A percentile compares a stretch with the other conserved stretches of the same genome.
phyloP scores from a whole-genome alignment of 129 eudicot genomes.

The Gnaphalium uliginosum region DNA sequence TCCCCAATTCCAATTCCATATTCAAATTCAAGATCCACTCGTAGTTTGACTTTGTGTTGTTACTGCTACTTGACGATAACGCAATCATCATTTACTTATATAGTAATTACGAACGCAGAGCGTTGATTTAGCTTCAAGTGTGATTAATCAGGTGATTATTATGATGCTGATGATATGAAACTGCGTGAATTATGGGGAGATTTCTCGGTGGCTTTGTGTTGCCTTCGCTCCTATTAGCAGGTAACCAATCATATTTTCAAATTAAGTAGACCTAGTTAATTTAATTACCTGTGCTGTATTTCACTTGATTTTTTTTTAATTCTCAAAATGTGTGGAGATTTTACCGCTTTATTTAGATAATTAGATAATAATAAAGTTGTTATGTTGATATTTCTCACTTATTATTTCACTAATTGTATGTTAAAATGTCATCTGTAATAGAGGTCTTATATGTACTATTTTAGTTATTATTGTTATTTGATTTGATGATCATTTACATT shows the following conservation, averaged over 20 bases:
- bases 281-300: too few species aligned
- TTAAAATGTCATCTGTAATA: not conserved
- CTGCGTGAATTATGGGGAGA: conserved; percentile 52
- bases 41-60: conserved; percentile 22
- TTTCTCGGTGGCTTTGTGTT: conserved; percentile 65
- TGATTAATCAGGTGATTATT: not conserved
- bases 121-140: not conserved
- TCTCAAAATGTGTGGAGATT: not conserved
- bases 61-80: not conserved
- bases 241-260: conserved; percentile 34
- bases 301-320: not conserved
- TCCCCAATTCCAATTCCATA: not conserved
- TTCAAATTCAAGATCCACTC: conserved; percentile 30
- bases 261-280: not conserved
- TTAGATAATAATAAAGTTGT: not conserved
- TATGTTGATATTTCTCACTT: too few species aligned
- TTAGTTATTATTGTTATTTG: not conserved
- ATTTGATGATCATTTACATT: not conserved
- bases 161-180: conserved; percentile 31
- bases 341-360: not conserved
- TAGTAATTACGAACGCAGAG: not conserved
- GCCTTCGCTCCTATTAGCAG: conserved; percentile 82
- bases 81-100: conserved; percentile 20
- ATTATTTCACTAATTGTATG: not conserved
- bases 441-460: not conserved